These are phyloP conservation scores for Pestalotiopsis sp. DNA, from an alignment of 2,329 filamentous ascomycete species.

Conservation along the genomic window DNA sequence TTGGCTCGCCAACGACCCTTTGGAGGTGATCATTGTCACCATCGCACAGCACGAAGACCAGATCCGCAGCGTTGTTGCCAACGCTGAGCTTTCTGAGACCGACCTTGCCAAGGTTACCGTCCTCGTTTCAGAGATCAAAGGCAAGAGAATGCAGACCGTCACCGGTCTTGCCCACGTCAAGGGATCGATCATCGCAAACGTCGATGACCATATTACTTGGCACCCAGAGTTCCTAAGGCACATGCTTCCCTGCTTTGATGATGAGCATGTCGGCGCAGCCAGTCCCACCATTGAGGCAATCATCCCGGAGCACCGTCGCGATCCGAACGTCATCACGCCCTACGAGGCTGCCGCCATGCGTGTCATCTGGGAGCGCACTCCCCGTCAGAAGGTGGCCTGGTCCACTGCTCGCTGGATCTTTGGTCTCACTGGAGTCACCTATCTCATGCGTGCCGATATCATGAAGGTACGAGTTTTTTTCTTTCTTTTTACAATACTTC, in stretches of 20 bases:
- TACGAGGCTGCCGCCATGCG: constrained; percentile 12
- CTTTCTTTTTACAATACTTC: neutral
- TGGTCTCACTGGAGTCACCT: neutral
- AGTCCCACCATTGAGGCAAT: neutral
- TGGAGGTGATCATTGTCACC: neutral
- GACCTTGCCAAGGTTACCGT: neutral
- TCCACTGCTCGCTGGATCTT: constrained; percentile 4
- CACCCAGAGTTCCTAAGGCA: neutral
- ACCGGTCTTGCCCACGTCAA: neutral
- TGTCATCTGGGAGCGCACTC: constrained; percentile 5
- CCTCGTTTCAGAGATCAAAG: neutral
- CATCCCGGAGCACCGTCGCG: constrained; percentile 9
- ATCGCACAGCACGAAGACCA: neutral
- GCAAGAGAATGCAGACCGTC: neutral
- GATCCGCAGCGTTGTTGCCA: constrained; percentile 9
- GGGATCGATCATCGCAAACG: neutral
- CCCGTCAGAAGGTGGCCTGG: neutral
- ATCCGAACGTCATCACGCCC: neutral
- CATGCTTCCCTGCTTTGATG: neutral
- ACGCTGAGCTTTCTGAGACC: constrained; percentile 9
- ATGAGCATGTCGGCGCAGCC: neutral
- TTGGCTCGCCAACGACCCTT: neutral
- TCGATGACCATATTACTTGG: neutral
- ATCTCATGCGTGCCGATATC: neutral
- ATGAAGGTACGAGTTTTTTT: neutral